Evolutionary conservation across 2,329 filamentous ascomycete species (phyloP), one percentile per base, ranked within the genome.

Genomic region (Aspergillus neotritici): DNA sequence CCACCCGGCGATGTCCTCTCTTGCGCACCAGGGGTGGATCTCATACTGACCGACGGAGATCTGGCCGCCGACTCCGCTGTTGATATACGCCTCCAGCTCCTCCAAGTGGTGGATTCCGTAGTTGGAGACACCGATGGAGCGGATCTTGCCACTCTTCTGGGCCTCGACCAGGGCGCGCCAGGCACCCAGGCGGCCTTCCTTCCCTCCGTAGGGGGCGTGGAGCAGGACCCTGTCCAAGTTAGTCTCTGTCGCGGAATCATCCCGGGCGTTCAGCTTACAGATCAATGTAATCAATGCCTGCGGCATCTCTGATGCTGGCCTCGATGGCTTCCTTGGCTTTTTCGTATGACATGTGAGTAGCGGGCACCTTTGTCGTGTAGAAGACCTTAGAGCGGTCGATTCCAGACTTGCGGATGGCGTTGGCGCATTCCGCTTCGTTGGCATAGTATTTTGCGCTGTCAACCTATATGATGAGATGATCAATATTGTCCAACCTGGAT

Each of bases 11-110:
- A 96, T 87, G 58, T 95, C 88, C 15, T 75, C 70, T n/a, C 89
- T 76, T 7, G 82, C 75, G 33, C 89, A 79, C 89, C 88, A 96
- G 1, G 90, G 90, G 66, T 96, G 90, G 9, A 96, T 70, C 68
- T 96, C 90, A 67, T 85, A 88, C 67, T 95, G 90, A 32, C 87
- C 89, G 31, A 95, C 85, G 48, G 83, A 85, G 57, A 95, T 77
- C 32, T 87, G 71, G 16, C 87, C 87, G 4, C 77, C 78, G 34
- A 52, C 59, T 8, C 61, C 60, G 21, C 53, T 54, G 48, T 63
- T 58, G 44, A 65, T 69, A 45, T 69, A 68, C 38, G 56, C 60
- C 41, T 69, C 65, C 31, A 69, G 47, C 44, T 69, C 66, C 13
- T 69, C 57, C 2, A 69, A 61, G 31, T 69, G 65, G 46, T 62